These are phyloP conservation scores for Cotoneaster glaucophyllus DNA, from an alignment of 306 rosid species.

Conservation along the genomic window DNA sequence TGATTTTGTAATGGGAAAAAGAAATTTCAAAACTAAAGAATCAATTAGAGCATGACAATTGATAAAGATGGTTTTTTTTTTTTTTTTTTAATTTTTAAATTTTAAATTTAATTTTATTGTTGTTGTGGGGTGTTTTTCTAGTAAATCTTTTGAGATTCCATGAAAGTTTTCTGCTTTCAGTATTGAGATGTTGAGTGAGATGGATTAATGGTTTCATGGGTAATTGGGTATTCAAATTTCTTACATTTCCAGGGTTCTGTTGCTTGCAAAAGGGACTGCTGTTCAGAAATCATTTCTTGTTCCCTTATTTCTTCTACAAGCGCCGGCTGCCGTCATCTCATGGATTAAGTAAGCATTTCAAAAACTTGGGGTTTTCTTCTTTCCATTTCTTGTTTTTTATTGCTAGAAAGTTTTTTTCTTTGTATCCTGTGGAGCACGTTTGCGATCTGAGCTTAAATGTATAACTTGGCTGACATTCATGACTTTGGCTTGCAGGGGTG, in stretches of 20 bases:
- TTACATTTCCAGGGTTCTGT: conserved; percentile 45
- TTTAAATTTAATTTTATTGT: no score
- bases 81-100: not conserved
- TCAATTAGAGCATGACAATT: no score
- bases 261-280: conserved; percentile 72
- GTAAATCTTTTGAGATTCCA: no score
- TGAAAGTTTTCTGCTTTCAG: not conserved
- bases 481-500: conserved; percentile 60
- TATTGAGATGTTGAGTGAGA: not conserved
- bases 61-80: no score
- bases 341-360: conserved; percentile 62
- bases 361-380: not conserved
- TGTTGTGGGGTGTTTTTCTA: no score
- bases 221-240: not conserved
- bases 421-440: not conserved
- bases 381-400: not conserved
- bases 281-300: conserved; percentile 64
- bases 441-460: not conserved
- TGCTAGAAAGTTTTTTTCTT: not conserved
- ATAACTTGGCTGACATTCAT: conserved; percentile 11
- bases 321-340: conserved; percentile 56
- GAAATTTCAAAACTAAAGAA: no score
- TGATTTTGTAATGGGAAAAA: no score
- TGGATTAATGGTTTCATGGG: not conserved
- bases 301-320: conserved; percentile 80